Evolutionary conservation across 1,139 yeast genomes (phyloP).

Genomic region (Suhomyces wounanorum): DNA sequence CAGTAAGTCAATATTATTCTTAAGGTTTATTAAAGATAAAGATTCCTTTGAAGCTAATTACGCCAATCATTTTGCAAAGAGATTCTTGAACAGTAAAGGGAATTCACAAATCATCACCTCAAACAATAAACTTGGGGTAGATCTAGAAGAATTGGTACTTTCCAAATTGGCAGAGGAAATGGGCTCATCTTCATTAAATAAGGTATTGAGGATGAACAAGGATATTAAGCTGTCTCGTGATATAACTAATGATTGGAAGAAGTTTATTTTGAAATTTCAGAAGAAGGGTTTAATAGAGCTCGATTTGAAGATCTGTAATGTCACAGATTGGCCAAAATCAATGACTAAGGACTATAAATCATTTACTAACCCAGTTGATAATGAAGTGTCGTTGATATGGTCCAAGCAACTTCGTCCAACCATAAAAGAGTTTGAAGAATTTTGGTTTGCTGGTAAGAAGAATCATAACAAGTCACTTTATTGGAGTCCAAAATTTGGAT

Average conservation of each 20-base stretch:
- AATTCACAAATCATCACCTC: conserved; percentile 18
- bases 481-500: conserved; percentile 87
- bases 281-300: conserved; percentile 25
- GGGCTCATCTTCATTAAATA: conserved; percentile 78
- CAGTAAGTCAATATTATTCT: conserved; percentile 58
- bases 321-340: conserved; percentile 52
- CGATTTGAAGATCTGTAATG: conserved; percentile 57
- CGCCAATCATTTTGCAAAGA: conserved; percentile 85
- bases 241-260: conserved; percentile 55
- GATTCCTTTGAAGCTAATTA: conserved; percentile 86
- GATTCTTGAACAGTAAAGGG: conserved; percentile 60
- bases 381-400: conserved; percentile 53
- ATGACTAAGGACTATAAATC: conserved; percentile 60
- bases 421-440: conserved; percentile 44
- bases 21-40: conserved; percentile 74
- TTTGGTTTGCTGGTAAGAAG: conserved; percentile 51
- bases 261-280: conserved; percentile 22
- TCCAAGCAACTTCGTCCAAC: conserved; percentile 41
- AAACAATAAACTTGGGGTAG: conserved; percentile 41
- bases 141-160: conserved; percentile 71
- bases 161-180: conserved; percentile 73
- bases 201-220: conserved; percentile 85
- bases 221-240: conserved; percentile 75
- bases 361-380: conserved; percentile 34
- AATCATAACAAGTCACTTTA: conserved; percentile 74